phyloP scores from a whole-genome alignment of 352 stramenopile genomes.

The Aphanomyces stellatus region DNA sequence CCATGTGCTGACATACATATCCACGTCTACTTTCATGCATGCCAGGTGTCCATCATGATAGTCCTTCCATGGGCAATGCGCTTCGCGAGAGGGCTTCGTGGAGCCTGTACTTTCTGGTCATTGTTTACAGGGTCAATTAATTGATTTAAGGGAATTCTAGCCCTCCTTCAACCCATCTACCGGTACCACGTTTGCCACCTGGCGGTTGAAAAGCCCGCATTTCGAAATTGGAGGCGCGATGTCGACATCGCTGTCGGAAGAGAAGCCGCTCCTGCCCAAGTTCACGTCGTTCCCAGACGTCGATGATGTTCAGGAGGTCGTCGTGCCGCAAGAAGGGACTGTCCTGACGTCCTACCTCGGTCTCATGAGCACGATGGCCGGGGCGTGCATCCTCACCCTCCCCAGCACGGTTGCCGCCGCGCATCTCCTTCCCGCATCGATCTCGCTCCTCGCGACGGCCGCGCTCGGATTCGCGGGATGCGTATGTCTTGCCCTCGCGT shows the following conservation, averaged over 20 bases:
- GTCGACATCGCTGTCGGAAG: not conserved
- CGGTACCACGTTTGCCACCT: not conserved
- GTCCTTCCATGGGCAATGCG: no score
- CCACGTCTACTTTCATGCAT: no score
- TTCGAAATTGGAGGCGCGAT: no score
- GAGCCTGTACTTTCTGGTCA: no score
- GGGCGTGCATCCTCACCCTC: slow-evolving; percentile 66
- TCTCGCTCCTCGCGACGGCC: slow-evolving; percentile 44
- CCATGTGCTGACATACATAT: no score
- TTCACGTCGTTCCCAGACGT: not conserved
- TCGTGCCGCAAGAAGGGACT: not conserved
- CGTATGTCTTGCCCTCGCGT: slow-evolving; percentile 59
- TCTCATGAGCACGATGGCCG: slow-evolving; percentile 77
- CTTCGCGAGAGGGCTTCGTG: no score
- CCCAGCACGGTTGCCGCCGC: slow-evolving; percentile 54
- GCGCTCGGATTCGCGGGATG: slow-evolving; percentile 63
- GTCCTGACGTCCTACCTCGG: slow-evolving; percentile 57
- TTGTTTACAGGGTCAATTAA: no score
- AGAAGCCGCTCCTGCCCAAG: slow-evolving; percentile 12
- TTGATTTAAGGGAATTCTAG: not conserved
- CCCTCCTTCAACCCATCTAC: not conserved
- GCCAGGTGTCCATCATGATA: no score
- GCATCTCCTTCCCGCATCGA: slow-evolving; percentile 36
- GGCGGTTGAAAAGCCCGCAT: no score
- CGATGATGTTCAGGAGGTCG: not conserved